Conservation (phyloP, 441 rosid genomes). For the Gossypium davidsonii region DNA sequence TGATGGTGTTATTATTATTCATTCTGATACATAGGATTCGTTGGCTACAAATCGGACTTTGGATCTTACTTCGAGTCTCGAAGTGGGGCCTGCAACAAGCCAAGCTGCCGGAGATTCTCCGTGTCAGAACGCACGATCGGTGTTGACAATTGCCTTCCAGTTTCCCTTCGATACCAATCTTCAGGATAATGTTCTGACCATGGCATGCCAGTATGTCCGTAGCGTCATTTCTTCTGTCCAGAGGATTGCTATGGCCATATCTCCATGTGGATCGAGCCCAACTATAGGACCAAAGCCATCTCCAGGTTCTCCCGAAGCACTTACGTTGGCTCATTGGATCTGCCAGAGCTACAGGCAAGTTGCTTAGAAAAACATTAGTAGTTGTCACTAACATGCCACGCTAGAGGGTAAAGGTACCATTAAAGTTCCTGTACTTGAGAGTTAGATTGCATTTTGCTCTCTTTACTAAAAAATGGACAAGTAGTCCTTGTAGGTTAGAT, state of each 20-base stretch:
- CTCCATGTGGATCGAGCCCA: conserved; percentile 73
- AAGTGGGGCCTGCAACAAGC: conserved; percentile 65
- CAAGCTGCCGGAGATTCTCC: conserved; percentile 44
- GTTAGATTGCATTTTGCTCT: too few relatives aligned
- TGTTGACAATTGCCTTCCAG: conserved; percentile 92
- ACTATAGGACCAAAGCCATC: conserved; percentile 55
- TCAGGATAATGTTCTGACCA: conserved; percentile 82
- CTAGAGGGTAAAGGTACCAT: not conserved
- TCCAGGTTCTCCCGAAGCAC: conserved; percentile 83
- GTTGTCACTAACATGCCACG: not conserved
- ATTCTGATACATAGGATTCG: conserved; percentile 61
- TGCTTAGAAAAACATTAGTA: not conserved
- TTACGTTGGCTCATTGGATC: conserved; percentile 82
- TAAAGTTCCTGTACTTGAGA: too few relatives aligned
- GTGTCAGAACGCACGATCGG: conserved; percentile 56
- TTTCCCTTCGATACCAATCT: conserved; percentile 83
- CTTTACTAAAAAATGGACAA: not conserved
- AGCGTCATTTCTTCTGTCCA: conserved; percentile 91
- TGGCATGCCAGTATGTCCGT: conserved; percentile 94
- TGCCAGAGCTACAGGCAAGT: conserved; percentile 70
- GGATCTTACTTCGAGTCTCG: conserved; percentile 93
- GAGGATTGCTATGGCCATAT: conserved; percentile 90
- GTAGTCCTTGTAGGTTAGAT: too few relatives aligned
- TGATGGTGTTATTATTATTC: conserved; percentile 19
- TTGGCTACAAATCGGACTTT: conserved; percentile 57